These are phyloP conservation scores for Rhodotorula kratochvilovae DNA, from an alignment of 768 basidiomycete genomes.

Conservation along the genomic window DNA sequence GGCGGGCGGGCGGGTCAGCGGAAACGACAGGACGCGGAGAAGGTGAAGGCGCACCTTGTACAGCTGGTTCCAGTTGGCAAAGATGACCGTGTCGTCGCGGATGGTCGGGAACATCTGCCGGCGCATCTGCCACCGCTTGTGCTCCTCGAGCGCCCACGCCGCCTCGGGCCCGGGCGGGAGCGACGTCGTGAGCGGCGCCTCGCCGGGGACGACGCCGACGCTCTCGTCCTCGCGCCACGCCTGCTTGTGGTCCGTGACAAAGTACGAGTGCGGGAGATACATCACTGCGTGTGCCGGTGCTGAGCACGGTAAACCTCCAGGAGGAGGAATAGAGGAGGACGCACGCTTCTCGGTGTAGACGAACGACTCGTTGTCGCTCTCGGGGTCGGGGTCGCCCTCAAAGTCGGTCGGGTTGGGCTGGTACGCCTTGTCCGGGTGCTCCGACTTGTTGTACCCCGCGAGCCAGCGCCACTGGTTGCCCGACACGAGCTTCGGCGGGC, in stretches of 20 bases:
- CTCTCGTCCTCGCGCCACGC: slow-evolving; percentile 47
- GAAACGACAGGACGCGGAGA: too few species aligned
- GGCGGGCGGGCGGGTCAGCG: neutral
- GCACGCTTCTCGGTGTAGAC: slow-evolving; percentile 48
- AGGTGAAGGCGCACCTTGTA: slow-evolving; percentile 51
- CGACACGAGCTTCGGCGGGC: slow-evolving; percentile 46
- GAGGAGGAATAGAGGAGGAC: neutral
- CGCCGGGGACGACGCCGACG: slow-evolving; percentile 4
- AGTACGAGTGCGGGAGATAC: slow-evolving; percentile 45
- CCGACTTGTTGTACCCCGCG: neutral
- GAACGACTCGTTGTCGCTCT: slow-evolving; percentile 49
- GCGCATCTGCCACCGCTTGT: slow-evolving; percentile 50
- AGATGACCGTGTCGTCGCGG: slow-evolving; percentile 52
- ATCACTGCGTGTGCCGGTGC: slow-evolving; percentile 12
- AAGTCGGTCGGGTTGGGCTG: slow-evolving; percentile 34
- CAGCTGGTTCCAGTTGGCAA: slow-evolving; percentile 59
- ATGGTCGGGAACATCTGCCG: slow-evolving; percentile 52
- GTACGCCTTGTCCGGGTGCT: too few species aligned
- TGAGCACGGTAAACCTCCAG: neutral
- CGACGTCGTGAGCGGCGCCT: slow-evolving; percentile 33
- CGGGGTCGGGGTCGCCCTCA: slow-evolving; percentile 52
- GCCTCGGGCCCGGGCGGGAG: slow-evolving; percentile 26
- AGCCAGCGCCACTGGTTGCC: slow-evolving; percentile 36
- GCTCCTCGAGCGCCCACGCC: slow-evolving; percentile 51
- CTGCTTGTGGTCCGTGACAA: slow-evolving; percentile 56